Conservation (phyloP, 2,329 filamentous ascomycete species). For the Xylaria polymorpha region DNA sequence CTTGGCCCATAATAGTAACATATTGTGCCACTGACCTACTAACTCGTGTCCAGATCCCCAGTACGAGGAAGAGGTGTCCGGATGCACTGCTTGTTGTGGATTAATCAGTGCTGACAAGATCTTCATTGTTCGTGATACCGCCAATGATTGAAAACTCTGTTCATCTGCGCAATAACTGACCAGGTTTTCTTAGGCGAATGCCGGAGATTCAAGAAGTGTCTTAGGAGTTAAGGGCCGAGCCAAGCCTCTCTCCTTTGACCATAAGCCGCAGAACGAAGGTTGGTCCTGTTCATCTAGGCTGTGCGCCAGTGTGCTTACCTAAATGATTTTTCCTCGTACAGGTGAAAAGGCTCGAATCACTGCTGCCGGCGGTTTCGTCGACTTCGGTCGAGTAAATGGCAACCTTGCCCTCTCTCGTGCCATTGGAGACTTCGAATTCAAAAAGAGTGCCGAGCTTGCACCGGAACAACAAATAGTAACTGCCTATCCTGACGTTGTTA, state of each 20-base stretch:
- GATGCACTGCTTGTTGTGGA: constrained; percentile 93
- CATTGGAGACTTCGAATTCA: constrained; percentile 99
- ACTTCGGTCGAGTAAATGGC: constrained; percentile 98
- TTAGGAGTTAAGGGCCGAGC: constrained; percentile 96
- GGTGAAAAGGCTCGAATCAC: constrained; percentile 96
- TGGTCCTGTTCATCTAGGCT: constrained; percentile 41
- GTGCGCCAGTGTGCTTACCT: constrained; percentile 20
- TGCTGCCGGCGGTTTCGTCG: constrained; percentile 95
- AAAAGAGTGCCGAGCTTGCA: constrained; percentile 95
- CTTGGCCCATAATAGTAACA: background rate
- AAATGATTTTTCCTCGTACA: constrained; percentile 52
- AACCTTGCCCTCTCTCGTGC: constrained; percentile 96
- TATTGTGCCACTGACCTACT: constrained; percentile 25
- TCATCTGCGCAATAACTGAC: constrained; percentile 39
- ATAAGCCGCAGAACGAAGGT: constrained; percentile 99
- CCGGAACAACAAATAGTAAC: constrained; percentile 99
- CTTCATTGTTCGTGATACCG: constrained; percentile 79
- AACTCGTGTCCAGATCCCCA: constrained; percentile 77
- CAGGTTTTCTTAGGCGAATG: constrained; percentile 79
- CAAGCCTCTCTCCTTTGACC: constrained; percentile 98
- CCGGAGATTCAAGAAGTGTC: constrained; percentile 94
- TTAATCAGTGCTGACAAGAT: constrained; percentile 92
- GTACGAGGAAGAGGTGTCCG: constrained; percentile 97
- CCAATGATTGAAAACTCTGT: constrained; percentile 14
- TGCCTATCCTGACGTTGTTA: constrained; percentile 92